Base-by-base conservation (phyloP, 2,329 filamentous ascomycete genomes). In the Aulographum hederae region DNA sequence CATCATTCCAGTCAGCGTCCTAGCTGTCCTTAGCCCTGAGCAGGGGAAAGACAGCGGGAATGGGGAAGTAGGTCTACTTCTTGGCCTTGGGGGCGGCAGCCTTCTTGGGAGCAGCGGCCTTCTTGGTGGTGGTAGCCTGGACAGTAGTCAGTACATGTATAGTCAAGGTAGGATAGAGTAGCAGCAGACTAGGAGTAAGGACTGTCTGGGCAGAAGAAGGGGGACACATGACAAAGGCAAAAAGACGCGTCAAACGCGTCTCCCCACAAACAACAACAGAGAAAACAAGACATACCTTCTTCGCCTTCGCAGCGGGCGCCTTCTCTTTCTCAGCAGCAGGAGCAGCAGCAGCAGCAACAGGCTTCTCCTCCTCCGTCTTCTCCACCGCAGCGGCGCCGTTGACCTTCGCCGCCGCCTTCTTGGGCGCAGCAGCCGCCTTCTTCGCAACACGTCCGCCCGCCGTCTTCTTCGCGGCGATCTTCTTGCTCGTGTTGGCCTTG, bases 301-400 rank as follows among this genome's bases (percentile, higher is more conserved):
- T 28, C 14, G 11, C 27, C 14, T n/a, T n/a, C n/a, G n/a, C n/a
- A n/a, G n/a, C n/a, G n/a, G 27, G 27, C 27, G 6, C 14, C 8
- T 15, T 28, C 27, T 28, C 27, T 8, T 8, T 14, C 18, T 18
- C 29, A 6, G 8, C 29, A 6, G 18, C 29, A 17, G 15, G 10
- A 6, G 6, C 11, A 10, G 10, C 14, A 8, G 11, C 18, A 16
- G 29, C 18, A 10, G 6, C 18, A 16, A 20, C 17, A 10, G 19
- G 10, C 29, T 31, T 31, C 8, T 31, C 29, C 14, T 18, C 17
- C 29, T 10, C 29, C 29, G 18, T 31, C 14, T 21, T 31, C 12
- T n/a, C n/a, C n/a, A n/a, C n/a, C n/a, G n/a, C n/a, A n/a, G 14
- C 29, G 14, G 43, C n/a, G 32, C 21, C 32, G 18, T 32, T 28